phyloP scores from a whole-genome alignment of 2,329 filamentous ascomycete genomes.

The Epicoccum nigrum region DNA sequence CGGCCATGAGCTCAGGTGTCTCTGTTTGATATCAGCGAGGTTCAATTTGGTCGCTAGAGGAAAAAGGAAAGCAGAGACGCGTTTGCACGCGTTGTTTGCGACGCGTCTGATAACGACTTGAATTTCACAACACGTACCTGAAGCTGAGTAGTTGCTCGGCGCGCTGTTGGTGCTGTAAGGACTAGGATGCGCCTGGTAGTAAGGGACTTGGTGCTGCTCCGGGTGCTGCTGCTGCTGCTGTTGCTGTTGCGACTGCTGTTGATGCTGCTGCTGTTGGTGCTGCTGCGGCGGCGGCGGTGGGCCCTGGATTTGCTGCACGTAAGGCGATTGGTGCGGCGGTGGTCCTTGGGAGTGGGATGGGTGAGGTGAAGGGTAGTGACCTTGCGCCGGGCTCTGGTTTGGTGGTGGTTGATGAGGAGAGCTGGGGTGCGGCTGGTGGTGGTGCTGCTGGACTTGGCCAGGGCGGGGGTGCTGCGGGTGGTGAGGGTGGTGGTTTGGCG shows the following conservation, averaged over 20 bases:
- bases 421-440: constrained; percentile 61
- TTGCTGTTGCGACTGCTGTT: constrained; percentile 68
- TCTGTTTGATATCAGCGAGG: constrained; percentile 68
- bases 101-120: constrained; percentile 1
- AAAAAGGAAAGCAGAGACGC: constrained; percentile 2
- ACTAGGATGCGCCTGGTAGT: constrained; percentile 80
- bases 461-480: constrained; percentile 63
- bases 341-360: constrained; percentile 63
- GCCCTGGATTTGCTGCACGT: constrained; percentile 70
- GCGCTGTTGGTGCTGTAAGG: constrained; percentile 83
- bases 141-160: constrained; percentile 83
- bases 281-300: constrained; percentile 67
- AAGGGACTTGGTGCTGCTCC: constrained; percentile 63
- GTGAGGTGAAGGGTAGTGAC: constrained; percentile 72
- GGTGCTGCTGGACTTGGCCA: constrained; percentile 67
- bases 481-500: constrained; percentile 61
- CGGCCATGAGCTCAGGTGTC: constrained; percentile 72
- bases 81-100: constrained; percentile 16
- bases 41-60: constrained; percentile 6
- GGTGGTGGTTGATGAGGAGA: constrained; percentile 65
- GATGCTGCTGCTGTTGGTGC: constrained; percentile 55
- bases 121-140: constrained; percentile 49
- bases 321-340: constrained; percentile 61
- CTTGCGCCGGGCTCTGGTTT: constrained; percentile 62
- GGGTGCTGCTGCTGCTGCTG: constrained; percentile 55